Evolutionary conservation across 73 alveolate species (phyloP).

Genomic region (Paramecium primaurelia): DNA sequence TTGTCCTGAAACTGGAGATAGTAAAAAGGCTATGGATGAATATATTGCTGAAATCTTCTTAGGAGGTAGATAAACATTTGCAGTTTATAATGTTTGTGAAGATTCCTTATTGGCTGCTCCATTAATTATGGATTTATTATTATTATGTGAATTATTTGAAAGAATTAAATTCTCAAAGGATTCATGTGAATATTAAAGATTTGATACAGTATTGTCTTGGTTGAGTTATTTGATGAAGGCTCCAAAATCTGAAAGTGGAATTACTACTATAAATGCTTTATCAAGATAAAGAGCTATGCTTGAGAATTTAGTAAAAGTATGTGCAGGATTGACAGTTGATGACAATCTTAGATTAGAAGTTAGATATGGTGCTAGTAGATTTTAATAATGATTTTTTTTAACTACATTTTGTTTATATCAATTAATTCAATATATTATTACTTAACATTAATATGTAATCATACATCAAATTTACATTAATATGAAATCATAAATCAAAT

Average conservation of each 20-base stretch:
- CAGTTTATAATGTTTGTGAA: conserved; percentile 92
- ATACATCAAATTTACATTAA: neutral
- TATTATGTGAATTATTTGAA: conserved; percentile 84
- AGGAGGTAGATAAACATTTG: conserved; percentile 91
- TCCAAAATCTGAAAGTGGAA: conserved; percentile 49
- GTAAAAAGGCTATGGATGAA: conserved; percentile 97
- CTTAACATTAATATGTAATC: neutral
- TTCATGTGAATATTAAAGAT: conserved; percentile 45
- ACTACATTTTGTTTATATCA: neutral
- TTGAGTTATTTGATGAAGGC: conserved; percentile 53
- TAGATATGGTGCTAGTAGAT: conserved; percentile 29
- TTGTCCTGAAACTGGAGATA: conserved; percentile 94
- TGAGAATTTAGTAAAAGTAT: conserved; percentile 53
- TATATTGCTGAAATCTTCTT: conserved; percentile 88
- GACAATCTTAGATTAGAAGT: conserved; percentile 54
- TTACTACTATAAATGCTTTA: conserved; percentile 29
- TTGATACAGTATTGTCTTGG: conserved; percentile 49
- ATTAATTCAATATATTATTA: neutral
- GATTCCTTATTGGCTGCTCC: conserved; percentile 96
- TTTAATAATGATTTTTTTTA: conserved; percentile 9
- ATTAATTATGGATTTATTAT: conserved; percentile 85
- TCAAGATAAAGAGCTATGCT: conserved; percentile 57
- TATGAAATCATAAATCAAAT: neutral
- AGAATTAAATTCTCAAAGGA: conserved; percentile 70
- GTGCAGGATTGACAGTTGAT: conserved; percentile 59